Base-by-base conservation (phyloP, 768 basidiomycete genomes). In the Lentinula raphanica region DNA sequence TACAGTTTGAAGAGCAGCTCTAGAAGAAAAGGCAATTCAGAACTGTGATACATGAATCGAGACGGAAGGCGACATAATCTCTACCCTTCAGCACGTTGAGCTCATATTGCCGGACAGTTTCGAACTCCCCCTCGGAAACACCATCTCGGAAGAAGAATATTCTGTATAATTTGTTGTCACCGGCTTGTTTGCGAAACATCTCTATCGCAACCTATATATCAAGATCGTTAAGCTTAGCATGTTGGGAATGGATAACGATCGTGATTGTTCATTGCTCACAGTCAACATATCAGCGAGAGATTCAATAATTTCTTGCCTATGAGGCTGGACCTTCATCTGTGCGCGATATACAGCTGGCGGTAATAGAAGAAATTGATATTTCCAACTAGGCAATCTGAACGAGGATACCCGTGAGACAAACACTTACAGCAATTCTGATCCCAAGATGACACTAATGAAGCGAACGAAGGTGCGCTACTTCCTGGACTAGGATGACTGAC, bases 301-400 rank as follows among this genome's bases (percentile, higher is more conserved):
- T 17, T 79, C 76, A 9, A 87, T 86, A 35, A 87, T 83, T 58
- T 87, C 85, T 6, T 62, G 45, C 0, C 84, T 75, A 3, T 78
- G 77, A 1, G 64, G 67, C 64, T 87, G 85, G 1, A 84, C 77
- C 9, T 73, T 72, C 50, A 79, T 81, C 4, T 76, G 79, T 0
- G 85, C 86, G 27, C 79, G 63, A 60, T 87, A 87, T 60, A 79
- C 79, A 2, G 36, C 56, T 57, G n/a, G 15, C n/a, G n/a, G n/a
- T n/a, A n/a, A 23, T 13, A 23, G 21, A 17, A 36, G n/a, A 9
- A 19, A 44, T n/a, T n/a, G n/a, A n/a, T n/a, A n/a, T n/a, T n/a
- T n/a, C n/a, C n/a, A n/a, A n/a, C n/a, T n/a, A n/a, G n/a, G n/a
- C n/a, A n/a, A n/a, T n/a, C n/a, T n/a, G n/a, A n/a, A n/a, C n/a